phyloP scores from a whole-genome alignment of 2,329 filamentous ascomycete species.

The Ustilaginoidea virens region DNA sequence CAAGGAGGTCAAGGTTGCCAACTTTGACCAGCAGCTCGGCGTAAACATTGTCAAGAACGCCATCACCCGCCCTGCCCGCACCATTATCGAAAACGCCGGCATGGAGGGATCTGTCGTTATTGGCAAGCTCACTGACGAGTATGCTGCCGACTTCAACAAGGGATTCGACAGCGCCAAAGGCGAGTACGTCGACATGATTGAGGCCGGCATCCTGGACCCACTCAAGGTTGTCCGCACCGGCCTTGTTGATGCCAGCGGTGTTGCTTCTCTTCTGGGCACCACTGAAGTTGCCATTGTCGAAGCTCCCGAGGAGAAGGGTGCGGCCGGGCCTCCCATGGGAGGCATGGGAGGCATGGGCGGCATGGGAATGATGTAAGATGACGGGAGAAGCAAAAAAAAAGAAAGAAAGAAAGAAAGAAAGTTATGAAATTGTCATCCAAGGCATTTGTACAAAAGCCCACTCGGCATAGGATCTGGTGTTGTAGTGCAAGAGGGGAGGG shows the following conservation, averaged over 20 bases:
- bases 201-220: conserved; percentile 90
- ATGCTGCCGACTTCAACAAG: conserved; percentile 85
- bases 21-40: conserved; percentile 99
- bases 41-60: conserved; percentile 95
- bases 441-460: conserved; percentile 14
- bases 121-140: conserved; percentile 95
- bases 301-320: conserved; percentile 81
- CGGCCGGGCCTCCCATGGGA: conserved; percentile 42
- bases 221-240: conserved; percentile 99
- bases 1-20: conserved; percentile 65
- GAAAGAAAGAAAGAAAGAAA: conserved; percentile 7
- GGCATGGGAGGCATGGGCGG: conserved; percentile 56
- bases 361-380: conserved; percentile 47
- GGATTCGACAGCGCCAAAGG: conserved; percentile 94
- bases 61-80: conserved; percentile 87
- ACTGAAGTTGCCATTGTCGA: conserved; percentile 98
- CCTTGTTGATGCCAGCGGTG: conserved; percentile 85
- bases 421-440: conserved; percentile 6
- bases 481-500: conserved; percentile 10
- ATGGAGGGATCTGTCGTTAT: conserved; percentile 91
- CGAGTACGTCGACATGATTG: conserved; percentile 98
- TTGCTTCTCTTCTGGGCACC: conserved; percentile 90
- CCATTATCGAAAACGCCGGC: conserved; percentile 95
- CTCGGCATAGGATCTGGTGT: conserved; percentile 33
- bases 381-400: conserved; percentile 4